These are phyloP conservation scores for Penicillium paradoxum DNA, from an alignment of 495 filamentous ascomycete genomes.

Conservation along the genomic window DNA sequence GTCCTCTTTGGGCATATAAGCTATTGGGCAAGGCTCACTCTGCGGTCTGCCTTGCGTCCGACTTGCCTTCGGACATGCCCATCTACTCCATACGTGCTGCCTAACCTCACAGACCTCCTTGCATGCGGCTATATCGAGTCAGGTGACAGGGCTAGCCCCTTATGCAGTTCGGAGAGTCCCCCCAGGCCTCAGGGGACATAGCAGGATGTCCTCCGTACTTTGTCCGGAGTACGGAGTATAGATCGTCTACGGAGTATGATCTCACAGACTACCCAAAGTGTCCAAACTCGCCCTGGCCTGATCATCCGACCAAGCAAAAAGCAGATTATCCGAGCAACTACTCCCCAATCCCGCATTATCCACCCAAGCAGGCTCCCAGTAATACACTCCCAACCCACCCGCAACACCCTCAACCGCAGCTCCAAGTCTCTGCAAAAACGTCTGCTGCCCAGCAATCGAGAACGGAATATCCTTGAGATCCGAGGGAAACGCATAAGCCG, in stretches of 20 bases:
- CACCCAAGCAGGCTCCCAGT: conserved; percentile 70
- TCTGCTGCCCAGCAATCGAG: conserved; percentile 54
- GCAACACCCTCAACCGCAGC: conserved; percentile 47
- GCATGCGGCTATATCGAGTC: too few relatives aligned
- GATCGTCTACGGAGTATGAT: too few relatives aligned
- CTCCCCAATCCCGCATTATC: conserved; percentile 57
- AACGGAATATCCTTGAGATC: conserved; percentile 55
- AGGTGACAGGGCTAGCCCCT: too few relatives aligned
- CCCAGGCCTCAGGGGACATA: too few relatives aligned
- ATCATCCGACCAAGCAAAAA: conserved; percentile 34
- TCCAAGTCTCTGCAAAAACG: conserved; percentile 52
- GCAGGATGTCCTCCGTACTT: too few relatives aligned
- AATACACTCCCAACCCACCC: conserved; percentile 54
- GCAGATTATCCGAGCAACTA: conserved; percentile 45
- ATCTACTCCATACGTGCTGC: not conserved
- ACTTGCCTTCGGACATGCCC: too few relatives aligned
- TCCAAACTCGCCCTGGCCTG: conserved; percentile 29
- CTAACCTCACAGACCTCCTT: not conserved
- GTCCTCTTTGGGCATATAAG: conserved; percentile 1
- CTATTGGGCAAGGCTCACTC: conserved; percentile 14
- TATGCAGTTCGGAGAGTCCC: too few relatives aligned
- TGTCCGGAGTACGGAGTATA: too few relatives aligned
- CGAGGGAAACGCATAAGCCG: conserved; percentile 51
- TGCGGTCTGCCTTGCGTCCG: conserved; percentile 4
- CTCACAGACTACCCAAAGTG: conserved; percentile 28